phyloP scores from a whole-genome alignment of 148 eudicot species.

The Amaranthus hypochondriacus region DNA sequence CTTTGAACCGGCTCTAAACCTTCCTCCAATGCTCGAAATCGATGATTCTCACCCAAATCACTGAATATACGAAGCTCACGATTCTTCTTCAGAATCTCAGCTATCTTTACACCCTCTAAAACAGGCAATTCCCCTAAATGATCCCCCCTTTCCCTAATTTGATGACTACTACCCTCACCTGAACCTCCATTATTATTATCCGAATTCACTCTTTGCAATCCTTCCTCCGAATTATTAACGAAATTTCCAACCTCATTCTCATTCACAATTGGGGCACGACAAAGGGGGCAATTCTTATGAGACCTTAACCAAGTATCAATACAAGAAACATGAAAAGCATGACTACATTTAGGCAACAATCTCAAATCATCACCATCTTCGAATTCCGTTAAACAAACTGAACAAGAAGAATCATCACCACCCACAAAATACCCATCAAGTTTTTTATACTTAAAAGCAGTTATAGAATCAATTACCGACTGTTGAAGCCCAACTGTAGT shows the following conservation, averaged over 20 bases:
- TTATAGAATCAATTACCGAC: constrained; percentile 49
- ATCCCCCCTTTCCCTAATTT: constrained; percentile 11
- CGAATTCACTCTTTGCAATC: constrained; percentile 1
- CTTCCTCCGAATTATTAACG: constrained; percentile 13
- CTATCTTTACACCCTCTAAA: constrained; percentile 18
- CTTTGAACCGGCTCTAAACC: constrained; percentile 36
- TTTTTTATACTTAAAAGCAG: constrained; percentile 39
- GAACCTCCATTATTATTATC: constrained; percentile 1
- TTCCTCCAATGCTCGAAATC: constrained; percentile 20
- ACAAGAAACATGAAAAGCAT: constrained; percentile 55
- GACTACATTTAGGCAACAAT: constrained; percentile 66
- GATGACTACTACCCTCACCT: constrained; percentile 23
- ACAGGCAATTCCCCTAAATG: constrained; percentile 21
- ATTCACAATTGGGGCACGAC: constrained; percentile 49
- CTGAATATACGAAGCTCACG: constrained; percentile 34
- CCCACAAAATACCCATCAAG: constrained; percentile 37
- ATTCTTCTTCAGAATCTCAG: constrained; percentile 20
- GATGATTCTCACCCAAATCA: constrained; percentile 44
- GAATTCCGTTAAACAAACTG: constrained; percentile 57
- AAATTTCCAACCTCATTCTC: constrained; percentile 12
- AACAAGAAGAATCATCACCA: constrained; percentile 45
- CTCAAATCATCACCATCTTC: constrained; percentile 53
- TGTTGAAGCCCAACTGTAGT: constrained; percentile 45
- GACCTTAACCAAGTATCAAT: constrained; percentile 66
- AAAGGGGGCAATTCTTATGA: constrained; percentile 59